Evolutionary conservation across 2,329 filamentous ascomycete genomes (phyloP), one percentile per base, ranked within the genome.

Genomic region (Fusarium kyushuense): DNA sequence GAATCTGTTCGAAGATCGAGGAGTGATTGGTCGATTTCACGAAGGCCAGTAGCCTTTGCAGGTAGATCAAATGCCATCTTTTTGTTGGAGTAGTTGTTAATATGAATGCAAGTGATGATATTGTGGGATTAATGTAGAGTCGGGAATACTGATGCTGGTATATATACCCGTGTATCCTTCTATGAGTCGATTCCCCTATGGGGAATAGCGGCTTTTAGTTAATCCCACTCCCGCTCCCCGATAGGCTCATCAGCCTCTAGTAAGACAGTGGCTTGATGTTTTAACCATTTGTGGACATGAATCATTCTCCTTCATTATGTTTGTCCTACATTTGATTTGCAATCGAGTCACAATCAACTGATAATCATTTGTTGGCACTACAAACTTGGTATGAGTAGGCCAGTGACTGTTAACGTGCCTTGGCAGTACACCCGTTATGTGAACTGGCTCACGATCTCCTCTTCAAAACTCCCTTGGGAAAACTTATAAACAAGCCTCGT

Each of bases 1-100:
- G 65, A 55, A 36, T 79, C 77, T 13, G 73, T 60, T 10, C 77
- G 76, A 6, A 76, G 64, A 66, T 74, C 77, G 3, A 71, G 54
- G 6, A 54, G 32, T 4, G 41, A 33, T 2, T 11, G 11, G 1
- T 59, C 25, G 3, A 68, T 56, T 7, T 65, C 30, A 2, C 63
- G 54, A 12, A 71, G 69, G 16, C 56, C 53, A 4, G 51, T 49
- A 6, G 69, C 65, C 9, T 9, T 25, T 10, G 32, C 12, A 38
- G 38, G 51, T n/a, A 33, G 42, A 49, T 27, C 46, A 47, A 32
- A 35, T 25, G 23, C 23, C 23, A 25, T n/a, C n/a, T n/a, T n/a
- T n/a, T n/a, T n/a, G n/a, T n/a, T n/a, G n/a, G n/a, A n/a, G n/a
- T n/a, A n/a, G n/a, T n/a, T n/a, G n/a, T n/a, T n/a, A n/a, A n/a